A percentile compares a stretch with the other conserved stretches of the same genome.
phyloP scores from a whole-genome alignment of 2,329 filamentous ascomycete genomes.

The Aspergillus eucalypticola region DNA sequence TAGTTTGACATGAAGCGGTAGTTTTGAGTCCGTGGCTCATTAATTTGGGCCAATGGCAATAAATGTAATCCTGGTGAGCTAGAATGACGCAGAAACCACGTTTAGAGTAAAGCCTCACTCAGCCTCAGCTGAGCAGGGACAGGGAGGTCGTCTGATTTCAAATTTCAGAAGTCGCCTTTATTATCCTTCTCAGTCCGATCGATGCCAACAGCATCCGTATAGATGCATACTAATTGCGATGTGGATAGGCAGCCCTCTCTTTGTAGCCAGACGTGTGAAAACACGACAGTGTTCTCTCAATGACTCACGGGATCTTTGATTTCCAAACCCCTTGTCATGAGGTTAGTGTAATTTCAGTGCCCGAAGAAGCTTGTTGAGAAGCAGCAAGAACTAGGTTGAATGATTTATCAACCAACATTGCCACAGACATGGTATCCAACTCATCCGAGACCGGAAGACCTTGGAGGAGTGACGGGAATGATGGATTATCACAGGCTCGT shows the following conservation, averaged over 20 bases:
- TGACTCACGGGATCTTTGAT: slow-evolving; percentile 1
- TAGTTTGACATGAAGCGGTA: slow-evolving; percentile 3
- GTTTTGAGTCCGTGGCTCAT: slow-evolving; percentile 3
- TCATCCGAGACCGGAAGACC: slow-evolving; percentile 12
- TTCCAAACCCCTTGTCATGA: not conserved
- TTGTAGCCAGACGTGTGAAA: not conserved
- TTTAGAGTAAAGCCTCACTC: slow-evolving; percentile 13
- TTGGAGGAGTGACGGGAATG: slow-evolving; percentile 2
- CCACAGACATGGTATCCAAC: slow-evolving; percentile 3
- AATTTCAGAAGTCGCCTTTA: not conserved
- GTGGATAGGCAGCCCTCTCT: not conserved
- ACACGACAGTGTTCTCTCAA: not conserved
- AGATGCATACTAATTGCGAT: slow-evolving; percentile 1
- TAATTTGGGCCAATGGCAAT: slow-evolving; percentile 2
- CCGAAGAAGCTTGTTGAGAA: slow-evolving; percentile 11
- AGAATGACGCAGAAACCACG: slow-evolving; percentile 14
- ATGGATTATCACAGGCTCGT: slow-evolving; percentile 3
- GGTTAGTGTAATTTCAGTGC: slow-evolving; percentile 7
- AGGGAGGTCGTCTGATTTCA: not conserved
- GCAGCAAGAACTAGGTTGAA: not conserved
- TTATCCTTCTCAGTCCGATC: not conserved
- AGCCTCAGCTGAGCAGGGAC: slow-evolving; percentile 10
- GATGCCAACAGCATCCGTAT: not conserved
- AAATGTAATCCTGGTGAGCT: not conserved
- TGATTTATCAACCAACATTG: not conserved